phyloP scores from a whole-genome alignment of 164 flowering plant genomes.

The Kingdonia uniflora region DNA sequence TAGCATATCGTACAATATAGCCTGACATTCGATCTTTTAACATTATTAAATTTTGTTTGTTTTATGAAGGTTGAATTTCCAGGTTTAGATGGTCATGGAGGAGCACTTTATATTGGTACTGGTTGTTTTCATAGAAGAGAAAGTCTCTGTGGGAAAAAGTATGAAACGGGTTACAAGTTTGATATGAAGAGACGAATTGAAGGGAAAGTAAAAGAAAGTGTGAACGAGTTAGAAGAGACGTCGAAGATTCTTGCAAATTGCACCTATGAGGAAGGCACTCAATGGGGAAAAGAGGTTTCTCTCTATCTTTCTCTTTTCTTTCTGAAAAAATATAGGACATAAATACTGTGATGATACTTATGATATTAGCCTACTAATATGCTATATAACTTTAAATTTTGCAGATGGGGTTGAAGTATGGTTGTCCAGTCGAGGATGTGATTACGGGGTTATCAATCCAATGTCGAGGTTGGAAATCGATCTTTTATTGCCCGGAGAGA shows the following conservation, averaged over 20 bases:
- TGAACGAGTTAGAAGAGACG: constrained; percentile 28
- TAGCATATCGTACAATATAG: too few relatives aligned
- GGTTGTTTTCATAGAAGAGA: constrained; percentile 80
- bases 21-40: too few relatives aligned
- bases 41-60: background rate
- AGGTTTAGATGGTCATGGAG: constrained; percentile 24
- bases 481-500: constrained; percentile 33
- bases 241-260: constrained; percentile 40
- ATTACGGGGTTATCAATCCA: constrained; percentile 56
- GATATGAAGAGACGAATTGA: constrained; percentile 10
- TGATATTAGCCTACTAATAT: background rate
- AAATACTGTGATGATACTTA: too few relatives aligned
- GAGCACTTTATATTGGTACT: constrained; percentile 43
- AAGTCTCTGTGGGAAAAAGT: constrained; percentile 35
- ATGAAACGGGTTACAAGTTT: constrained; percentile 2
- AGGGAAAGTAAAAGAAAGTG: constrained; percentile 9
- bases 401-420: constrained; percentile 66
- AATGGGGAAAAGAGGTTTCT: constrained; percentile 61
- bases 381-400: background rate
- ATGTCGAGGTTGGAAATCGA: constrained; percentile 60
- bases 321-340: too few relatives aligned
- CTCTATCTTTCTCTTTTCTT: constrained; percentile 13
- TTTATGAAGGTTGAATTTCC: constrained; percentile 41
- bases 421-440: constrained; percentile 57
- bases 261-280: constrained; percentile 32